phyloP scores from a whole-genome alignment of 768 basidiomycete species.

The Cystobasidium tubakii region DNA sequence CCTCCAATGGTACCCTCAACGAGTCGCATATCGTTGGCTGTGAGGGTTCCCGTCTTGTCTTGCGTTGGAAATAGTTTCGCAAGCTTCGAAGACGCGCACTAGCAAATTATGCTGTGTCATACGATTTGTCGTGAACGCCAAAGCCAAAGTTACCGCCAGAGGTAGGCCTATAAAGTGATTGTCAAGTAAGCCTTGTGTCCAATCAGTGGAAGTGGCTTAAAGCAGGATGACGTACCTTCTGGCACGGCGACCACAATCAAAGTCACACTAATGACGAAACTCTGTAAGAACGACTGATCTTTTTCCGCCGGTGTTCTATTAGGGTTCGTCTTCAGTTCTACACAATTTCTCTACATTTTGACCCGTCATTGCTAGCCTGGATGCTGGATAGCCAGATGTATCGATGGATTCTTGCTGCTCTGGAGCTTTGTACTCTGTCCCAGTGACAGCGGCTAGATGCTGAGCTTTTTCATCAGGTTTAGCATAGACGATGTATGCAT shows the following conservation, averaged over 20 bases:
- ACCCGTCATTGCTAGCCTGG: not conserved
- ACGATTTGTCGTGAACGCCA: constrained; percentile 36
- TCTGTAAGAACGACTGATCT: constrained; percentile 28
- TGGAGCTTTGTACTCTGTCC: constrained; percentile 16
- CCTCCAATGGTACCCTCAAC: constrained; percentile 28
- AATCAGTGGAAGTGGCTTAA: not conserved
- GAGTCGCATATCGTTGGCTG: constrained; percentile 31
- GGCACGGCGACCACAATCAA: constrained; percentile 34
- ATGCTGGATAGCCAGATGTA: not conserved
- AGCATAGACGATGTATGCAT: constrained; percentile 25
- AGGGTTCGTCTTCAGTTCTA: constrained; percentile 31
- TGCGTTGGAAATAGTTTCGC: constrained; percentile 37
- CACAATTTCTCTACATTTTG: constrained; percentile 34
- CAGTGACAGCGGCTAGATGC: constrained; percentile 19
- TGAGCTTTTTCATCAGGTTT: constrained; percentile 25
- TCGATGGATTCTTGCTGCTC: constrained; percentile 11
- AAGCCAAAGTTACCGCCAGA: constrained; percentile 34
- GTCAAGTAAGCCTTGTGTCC: not conserved
- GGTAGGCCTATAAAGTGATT: constrained; percentile 18
- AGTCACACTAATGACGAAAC: constrained; percentile 35
- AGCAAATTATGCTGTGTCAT: constrained; percentile 37
- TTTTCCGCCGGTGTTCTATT: constrained; percentile 35
- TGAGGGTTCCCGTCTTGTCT: constrained; percentile 38
- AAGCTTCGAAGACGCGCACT: constrained; percentile 35
- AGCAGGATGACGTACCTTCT: constrained; percentile 5